These are phyloP conservation scores for Rhodotorula babjevae DNA, from an alignment of 768 basidiomycete species.

Conservation along the genomic window DNA sequence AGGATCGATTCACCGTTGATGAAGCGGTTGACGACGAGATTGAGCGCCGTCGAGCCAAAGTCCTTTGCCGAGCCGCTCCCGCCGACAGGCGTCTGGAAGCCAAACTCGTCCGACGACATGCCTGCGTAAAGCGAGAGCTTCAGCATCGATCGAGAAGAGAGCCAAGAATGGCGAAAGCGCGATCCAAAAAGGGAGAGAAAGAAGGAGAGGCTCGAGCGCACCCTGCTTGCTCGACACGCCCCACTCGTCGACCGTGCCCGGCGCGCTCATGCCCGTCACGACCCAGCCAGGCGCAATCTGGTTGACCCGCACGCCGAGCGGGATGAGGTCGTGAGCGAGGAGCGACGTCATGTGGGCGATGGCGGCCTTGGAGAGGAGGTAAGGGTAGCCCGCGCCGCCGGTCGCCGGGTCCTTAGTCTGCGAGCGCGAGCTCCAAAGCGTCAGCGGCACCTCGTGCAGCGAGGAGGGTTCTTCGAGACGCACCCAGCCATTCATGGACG, in stretches of 20 bases:
- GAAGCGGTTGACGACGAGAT: slow-evolving; percentile 52
- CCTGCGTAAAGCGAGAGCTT: slow-evolving; percentile 3
- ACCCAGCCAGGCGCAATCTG: slow-evolving; percentile 52
- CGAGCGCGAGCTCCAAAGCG: no score
- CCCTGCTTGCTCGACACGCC: slow-evolving; percentile 34
- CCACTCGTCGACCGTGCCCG: slow-evolving; percentile 43
- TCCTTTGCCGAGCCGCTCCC: slow-evolving; percentile 50
- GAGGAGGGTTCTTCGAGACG: not conserved
- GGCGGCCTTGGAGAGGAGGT: slow-evolving; percentile 54
- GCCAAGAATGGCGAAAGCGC: not conserved
- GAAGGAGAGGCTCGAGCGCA: not conserved
- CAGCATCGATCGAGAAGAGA: no score
- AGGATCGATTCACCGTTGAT: slow-evolving; percentile 49
- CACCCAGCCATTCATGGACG: slow-evolving; percentile 53
- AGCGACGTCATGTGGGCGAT: slow-evolving; percentile 53
- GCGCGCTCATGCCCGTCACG: slow-evolving; percentile 41
- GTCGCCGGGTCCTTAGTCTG: slow-evolving; percentile 47
- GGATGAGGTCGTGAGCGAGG: slow-evolving; percentile 54
- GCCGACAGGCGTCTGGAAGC: slow-evolving; percentile 49
- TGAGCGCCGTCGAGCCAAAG: slow-evolving; percentile 52
- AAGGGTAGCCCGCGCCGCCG: slow-evolving; percentile 51
- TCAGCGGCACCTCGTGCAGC: not conserved
- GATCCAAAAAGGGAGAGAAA: not conserved
- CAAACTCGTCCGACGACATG: slow-evolving; percentile 31
- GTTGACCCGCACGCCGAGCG: slow-evolving; percentile 54